Percentiles rank a stretch among this genome's conserved stretches.
phyloP scores from a whole-genome alignment of 139 green algal species.

The Volvox reticuliferus region DNA sequence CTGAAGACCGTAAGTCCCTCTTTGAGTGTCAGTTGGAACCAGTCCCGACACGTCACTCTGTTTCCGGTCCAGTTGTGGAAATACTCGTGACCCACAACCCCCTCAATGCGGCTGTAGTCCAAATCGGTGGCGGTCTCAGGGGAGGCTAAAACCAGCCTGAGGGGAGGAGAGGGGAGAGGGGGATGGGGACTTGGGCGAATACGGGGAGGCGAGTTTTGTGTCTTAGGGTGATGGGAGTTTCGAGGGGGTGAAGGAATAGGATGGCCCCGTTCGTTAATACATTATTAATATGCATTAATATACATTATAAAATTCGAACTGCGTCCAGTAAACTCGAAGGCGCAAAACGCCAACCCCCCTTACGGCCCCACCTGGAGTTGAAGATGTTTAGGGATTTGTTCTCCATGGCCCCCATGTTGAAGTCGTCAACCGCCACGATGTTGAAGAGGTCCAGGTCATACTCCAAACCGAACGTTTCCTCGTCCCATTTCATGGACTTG shows the following conservation, averaged over 20 bases:
- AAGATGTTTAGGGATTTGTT: slow-evolving; percentile 99
- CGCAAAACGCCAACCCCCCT: neutral
- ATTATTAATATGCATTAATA: too few relatives aligned
- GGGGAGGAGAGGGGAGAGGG: neutral
- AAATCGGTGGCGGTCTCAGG: slow-evolving; percentile 93
- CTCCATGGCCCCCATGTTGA: slow-evolving; percentile 99
- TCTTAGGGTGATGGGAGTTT: neutral
- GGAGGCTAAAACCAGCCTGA: slow-evolving; percentile 91
- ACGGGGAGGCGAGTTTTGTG: neutral
- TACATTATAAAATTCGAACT: neutral
- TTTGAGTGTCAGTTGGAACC: slow-evolving; percentile 99
- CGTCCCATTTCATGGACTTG: slow-evolving; percentile 93
- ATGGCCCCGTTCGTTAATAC: too few relatives aligned
- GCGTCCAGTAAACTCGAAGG: neutral
- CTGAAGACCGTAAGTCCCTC: slow-evolving; percentile 98
- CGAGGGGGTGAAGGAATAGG: too few relatives aligned
- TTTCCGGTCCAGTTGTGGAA: slow-evolving; percentile 97
- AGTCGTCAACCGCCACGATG: slow-evolving; percentile 95
- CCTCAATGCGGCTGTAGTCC: slow-evolving; percentile 95
- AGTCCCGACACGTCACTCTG: slow-evolving; percentile 95
- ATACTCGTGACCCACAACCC: slow-evolving; percentile 92
- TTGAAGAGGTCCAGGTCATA: slow-evolving; percentile 98
- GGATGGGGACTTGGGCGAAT: neutral
- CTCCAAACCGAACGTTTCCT: slow-evolving; percentile 89
- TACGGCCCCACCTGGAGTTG: slow-evolving; percentile 73